Conservation (phyloP, 129 eudicot genomes). For the Artemisia tridentata region DNA sequence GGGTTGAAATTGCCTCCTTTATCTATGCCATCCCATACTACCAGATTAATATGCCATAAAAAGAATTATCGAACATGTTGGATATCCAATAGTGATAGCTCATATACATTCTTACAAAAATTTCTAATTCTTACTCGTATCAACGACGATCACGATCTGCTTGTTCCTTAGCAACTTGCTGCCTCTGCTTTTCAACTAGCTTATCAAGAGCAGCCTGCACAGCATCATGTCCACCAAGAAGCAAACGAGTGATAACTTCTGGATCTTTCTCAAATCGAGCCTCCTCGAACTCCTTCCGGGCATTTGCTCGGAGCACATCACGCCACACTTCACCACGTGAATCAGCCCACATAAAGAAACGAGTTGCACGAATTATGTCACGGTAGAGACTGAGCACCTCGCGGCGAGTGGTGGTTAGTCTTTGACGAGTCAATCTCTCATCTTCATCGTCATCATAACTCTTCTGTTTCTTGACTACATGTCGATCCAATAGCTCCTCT, state of each 20-base stretch:
- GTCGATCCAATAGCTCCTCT: slow-evolving; percentile 87
- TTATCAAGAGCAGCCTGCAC: slow-evolving; percentile 83
- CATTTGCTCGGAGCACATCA: slow-evolving; percentile 74
- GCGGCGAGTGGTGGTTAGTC: slow-evolving; percentile 75
- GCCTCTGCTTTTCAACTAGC: slow-evolving; percentile 80
- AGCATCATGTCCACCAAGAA: slow-evolving; percentile 84
- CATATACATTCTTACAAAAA: slow-evolving; percentile 21
- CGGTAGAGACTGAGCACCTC: slow-evolving; percentile 84
- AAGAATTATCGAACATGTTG: background rate
- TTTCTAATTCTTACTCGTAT: slow-evolving; percentile 27
- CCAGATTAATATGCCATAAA: background rate
- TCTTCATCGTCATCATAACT: slow-evolving; percentile 49
- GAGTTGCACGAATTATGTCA: slow-evolving; percentile 79
- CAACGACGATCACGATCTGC: slow-evolving; percentile 41
- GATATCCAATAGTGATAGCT: background rate
- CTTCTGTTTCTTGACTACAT: slow-evolving; percentile 55
- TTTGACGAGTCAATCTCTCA: slow-evolving; percentile 56
- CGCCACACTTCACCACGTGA: slow-evolving; percentile 71
- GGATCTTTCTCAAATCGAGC: slow-evolving; percentile 90
- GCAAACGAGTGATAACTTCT: slow-evolving; percentile 64
- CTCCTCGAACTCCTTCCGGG: slow-evolving; percentile 84
- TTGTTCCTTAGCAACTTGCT: slow-evolving; percentile 68
- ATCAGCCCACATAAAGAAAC: slow-evolving; percentile 84
- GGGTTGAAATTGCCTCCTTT: background rate
- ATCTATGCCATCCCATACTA: background rate